Evolutionary conservation across 345 rosid genomes (phyloP).

Genomic region (Microcos paniculata): DNA sequence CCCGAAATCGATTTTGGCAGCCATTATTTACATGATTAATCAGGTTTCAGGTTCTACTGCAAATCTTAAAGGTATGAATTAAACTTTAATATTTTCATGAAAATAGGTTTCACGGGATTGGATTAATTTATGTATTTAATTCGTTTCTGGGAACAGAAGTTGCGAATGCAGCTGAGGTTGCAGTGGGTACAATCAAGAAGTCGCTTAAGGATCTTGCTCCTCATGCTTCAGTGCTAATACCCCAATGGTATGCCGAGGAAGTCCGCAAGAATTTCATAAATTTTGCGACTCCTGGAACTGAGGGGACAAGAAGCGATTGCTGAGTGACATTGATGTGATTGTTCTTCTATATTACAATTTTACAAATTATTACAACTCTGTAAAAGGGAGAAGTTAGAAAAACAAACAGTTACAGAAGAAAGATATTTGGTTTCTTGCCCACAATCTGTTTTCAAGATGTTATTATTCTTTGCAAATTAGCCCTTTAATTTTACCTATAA

Average conservation of each 20-base stretch:
- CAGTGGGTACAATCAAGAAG: slow-evolving; percentile 23
- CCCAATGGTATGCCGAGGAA: slow-evolving; percentile 25
- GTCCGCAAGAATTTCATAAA: background rate
- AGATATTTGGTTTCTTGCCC: no score
- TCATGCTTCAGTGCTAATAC: slow-evolving; percentile 20
- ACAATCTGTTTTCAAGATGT: no score
- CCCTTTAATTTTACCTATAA: no score
- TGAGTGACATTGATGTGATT: background rate
- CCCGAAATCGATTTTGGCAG: slow-evolving; percentile 23
- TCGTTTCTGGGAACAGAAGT: slow-evolving; percentile 17
- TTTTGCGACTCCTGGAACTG: background rate
- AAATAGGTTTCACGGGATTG: background rate
- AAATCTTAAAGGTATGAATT: slow-evolving; percentile 9
- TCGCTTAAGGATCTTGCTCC: slow-evolving; percentile 23
- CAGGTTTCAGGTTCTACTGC: slow-evolving; percentile 18
- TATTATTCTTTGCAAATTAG: no score
- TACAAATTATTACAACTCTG: no score
- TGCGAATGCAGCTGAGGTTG: slow-evolving; percentile 13
- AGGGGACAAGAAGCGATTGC: background rate
- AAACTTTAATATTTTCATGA: background rate
- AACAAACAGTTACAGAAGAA: no score
- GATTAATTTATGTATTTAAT: background rate
- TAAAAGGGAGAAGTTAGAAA: background rate
- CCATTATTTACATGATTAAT: slow-evolving; percentile 21
- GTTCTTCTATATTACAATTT: background rate